Base-by-base conservation (phyloP, 306 rosid species). In the Betula pendula region DNA sequence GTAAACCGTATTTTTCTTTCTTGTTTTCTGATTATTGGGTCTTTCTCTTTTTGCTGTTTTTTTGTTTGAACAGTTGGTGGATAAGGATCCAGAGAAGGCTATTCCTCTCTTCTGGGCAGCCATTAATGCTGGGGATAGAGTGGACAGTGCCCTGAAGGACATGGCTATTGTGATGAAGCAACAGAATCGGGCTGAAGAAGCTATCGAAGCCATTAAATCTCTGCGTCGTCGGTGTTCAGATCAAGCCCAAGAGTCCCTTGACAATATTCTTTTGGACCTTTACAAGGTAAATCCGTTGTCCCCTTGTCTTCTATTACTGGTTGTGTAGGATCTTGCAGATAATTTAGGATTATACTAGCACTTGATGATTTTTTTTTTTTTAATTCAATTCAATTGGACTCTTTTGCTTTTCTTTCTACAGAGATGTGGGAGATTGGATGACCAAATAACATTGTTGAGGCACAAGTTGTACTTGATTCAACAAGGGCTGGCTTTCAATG, bases 151-250 rank as follows among this genome's bases (percentile, higher is more conserved):
- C 76, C 75, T 95, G 62, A 95, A 95, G 77, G 99, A 95, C 71
- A 95, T 95, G 99, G 99, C 99, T 16, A 95, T 95, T 74, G 99
- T 95, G 29, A 95, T 95, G 99, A 95, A 95, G 81, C 99, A 95
- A 69, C 99, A 91, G 79, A 96, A 89, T 77, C 82, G 98, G 76
- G 92, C 98, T 16, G 99, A 93, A 70, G 99, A 96, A 85, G 99
- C 99, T 16, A 88, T 96, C 62, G 99, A 96, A 85, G 99, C 99
- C 10, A 91, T 96, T 20, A 96, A 91, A 77, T 96, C 99, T 0
- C 80, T 96, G 79, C 77, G 99, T 72, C 87, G 75, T 80, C 86
- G 96, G 74, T 96, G 99, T 59, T 92, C 99, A 0, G 99, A 92
- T 84, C 97, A 89, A 79, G 98, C 99, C 27, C 99, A 96, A 79